Conservation (phyloP, 2,329 filamentous ascomycete genomes). For the Penicillium oxalicum region DNA sequence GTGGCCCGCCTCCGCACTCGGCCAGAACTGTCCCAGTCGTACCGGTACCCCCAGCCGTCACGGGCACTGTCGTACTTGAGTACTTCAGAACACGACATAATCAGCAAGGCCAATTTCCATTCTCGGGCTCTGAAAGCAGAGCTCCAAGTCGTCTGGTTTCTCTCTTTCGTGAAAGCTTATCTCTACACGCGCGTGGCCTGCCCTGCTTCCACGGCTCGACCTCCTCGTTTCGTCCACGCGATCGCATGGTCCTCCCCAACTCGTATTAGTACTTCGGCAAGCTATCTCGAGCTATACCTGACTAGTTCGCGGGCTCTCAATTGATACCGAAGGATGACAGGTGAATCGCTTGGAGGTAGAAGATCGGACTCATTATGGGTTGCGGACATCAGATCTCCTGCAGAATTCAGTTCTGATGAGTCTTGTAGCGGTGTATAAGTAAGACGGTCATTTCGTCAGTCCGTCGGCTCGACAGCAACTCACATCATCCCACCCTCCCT, state of each 20-base stretch:
- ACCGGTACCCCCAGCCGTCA: no score
- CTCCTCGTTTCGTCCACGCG: conserved; percentile 10
- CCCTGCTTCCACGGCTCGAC: conserved; percentile 4
- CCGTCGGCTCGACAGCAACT: no score
- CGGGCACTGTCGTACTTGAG: no score
- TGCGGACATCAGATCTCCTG: no score
- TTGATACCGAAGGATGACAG: background rate
- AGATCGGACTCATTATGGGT: no score
- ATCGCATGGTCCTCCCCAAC: conserved; percentile 17
- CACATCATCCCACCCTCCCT: background rate
- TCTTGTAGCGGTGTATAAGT: background rate
- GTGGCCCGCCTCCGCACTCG: background rate
- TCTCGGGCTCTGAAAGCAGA: background rate
- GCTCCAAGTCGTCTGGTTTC: background rate
- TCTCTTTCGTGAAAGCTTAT: conserved; percentile 9
- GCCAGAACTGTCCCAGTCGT: no score
- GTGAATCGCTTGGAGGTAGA: no score
- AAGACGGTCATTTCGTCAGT: no score
- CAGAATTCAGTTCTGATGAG: background rate
- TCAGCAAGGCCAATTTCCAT: background rate
- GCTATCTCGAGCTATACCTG: background rate
- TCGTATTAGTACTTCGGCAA: conserved; percentile 4
- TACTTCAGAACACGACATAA: no score
- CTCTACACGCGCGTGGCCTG: conserved; percentile 1
- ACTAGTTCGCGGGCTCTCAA: background rate